Conservation (phyloP, 495 filamentous ascomycete genomes). For the Penicillium odoratum region DNA sequence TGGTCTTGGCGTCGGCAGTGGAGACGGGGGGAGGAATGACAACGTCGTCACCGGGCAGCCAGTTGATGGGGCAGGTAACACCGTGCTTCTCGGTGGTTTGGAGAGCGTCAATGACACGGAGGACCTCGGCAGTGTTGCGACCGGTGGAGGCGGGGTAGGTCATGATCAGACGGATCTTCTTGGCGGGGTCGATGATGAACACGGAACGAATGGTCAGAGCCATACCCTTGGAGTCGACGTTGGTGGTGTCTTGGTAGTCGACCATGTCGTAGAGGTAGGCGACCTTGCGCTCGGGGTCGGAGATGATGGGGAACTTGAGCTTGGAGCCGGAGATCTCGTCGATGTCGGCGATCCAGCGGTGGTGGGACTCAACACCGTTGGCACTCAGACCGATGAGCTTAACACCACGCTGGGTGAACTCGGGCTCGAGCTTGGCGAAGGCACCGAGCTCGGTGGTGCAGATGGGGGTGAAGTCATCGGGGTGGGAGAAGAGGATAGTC, state of each 20-base stretch:
- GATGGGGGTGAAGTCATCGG: conserved; percentile 84
- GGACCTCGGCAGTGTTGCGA: conserved; percentile 64
- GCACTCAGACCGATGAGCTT: conserved; percentile 89
- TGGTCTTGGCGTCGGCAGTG: conserved; percentile 63
- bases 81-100: conserved; percentile 64
- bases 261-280: conserved; percentile 71
- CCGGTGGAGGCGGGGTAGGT: conserved; percentile 67
- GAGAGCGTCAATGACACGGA: conserved; percentile 65
- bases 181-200: conserved; percentile 68
- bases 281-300: conserved; percentile 64
- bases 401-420: conserved; percentile 90
- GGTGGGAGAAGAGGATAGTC: conserved; percentile 97
- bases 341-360: conserved; percentile 65
- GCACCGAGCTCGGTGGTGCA: conserved; percentile 99
- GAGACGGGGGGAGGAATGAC: conserved; percentile 64
- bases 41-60: conserved; percentile 64
- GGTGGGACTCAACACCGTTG: conserved; percentile 59
- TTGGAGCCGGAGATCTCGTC: conserved; percentile 58
- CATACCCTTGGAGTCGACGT: conserved; percentile 57
- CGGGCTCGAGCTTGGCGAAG: conserved; percentile 93
- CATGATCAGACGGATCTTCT: conserved; percentile 69
- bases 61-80: conserved; percentile 64
- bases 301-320: conserved; percentile 68
- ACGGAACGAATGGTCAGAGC: conserved; percentile 69
- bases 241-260: conserved; percentile 54